Evolutionary conservation across 2,329 filamentous ascomycete genomes (phyloP), one percentile per base, ranked within the genome.

Genomic region (Claviceps lovelessii): DNA sequence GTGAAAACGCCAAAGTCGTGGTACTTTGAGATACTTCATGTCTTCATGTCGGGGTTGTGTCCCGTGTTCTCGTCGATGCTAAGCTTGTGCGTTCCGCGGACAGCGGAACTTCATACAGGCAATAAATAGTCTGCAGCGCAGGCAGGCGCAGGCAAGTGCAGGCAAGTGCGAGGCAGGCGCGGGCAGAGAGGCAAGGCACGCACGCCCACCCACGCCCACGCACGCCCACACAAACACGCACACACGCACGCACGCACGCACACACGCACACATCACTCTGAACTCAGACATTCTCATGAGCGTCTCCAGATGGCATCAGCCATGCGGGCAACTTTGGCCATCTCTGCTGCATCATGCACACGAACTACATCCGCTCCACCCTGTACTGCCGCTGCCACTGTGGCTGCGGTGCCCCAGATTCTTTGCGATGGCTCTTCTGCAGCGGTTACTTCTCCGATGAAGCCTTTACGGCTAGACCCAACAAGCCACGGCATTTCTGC

Each of bases 361-460:
- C 93, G 78, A 49, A 97, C 84, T 56, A 98, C 83, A 73, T 97
- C 90, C 29, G 90, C 90, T 3, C 93, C 93, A 7, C 88, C 88
- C 58, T 85, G 81, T 35, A 98, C 78, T 49, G 90, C 88, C 7
- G 90, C 89, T 3, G 87, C 85, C 9, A 97, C 86, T 0, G 90
- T 88, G 11, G 88, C 89, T 11, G 90, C 90, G 3, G 93, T 97
- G 11, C 93, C 93, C 82, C 84, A 93, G 9, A 78, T 76, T 58
- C 91, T 78, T 61, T 90, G 80, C 57, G 75, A 77, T 0, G 90
- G 80, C 61, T 83, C 79, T 57, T 79, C 69, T 1, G 90, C 86
- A 0, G 86, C 88, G 0, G 90, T 95, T 37, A 95, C 77, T 60
- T 77, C 77, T 1, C 91, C 91, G 54, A 98, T 81, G 65, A 98